phyloP scores from a whole-genome alignment of 306 rosid species.

The Cicer pinnatifidum region DNA sequence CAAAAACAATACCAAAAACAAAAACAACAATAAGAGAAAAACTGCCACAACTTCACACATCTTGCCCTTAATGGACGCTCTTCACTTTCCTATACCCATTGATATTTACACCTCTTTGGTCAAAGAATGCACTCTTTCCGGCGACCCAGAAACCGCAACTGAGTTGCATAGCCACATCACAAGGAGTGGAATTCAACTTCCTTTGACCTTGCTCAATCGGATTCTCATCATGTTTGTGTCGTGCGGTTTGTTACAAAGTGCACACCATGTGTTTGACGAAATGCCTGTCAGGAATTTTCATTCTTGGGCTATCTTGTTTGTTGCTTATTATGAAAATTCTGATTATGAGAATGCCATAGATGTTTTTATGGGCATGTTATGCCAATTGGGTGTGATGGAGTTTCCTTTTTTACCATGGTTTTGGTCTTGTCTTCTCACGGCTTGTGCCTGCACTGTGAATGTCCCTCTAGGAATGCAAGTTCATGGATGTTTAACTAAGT shows the following conservation, averaged over 20 bases:
- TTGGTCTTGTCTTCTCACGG: conserved; percentile 54
- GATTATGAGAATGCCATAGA: conserved; percentile 39
- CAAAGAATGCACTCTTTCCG: conserved; percentile 54
- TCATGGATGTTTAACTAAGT: conserved; percentile 56
- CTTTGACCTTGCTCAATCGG: conserved; percentile 48
- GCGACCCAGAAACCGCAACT: conserved; percentile 49
- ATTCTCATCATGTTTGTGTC: conserved; percentile 55
- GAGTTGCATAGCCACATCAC: conserved; percentile 51
- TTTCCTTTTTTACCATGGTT: conserved; percentile 58
- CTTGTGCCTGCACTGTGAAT: conserved; percentile 50
- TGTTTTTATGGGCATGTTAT: conserved; percentile 48
- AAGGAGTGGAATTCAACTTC: conserved; percentile 38
- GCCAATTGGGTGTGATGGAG: conserved; percentile 38
- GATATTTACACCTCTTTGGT: conserved; percentile 56
- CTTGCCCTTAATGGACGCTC: conserved; percentile 57
- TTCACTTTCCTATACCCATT: conserved; percentile 45
- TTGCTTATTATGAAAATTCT: conserved; percentile 44
- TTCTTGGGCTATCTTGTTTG: conserved; percentile 61
- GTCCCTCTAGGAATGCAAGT: conserved; percentile 61
- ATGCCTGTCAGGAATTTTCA: conserved; percentile 50
- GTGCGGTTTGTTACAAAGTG: conserved; percentile 44
- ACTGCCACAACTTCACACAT: conserved; percentile 50
- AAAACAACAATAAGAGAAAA: conserved; percentile 9
- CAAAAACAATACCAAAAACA: background rate
- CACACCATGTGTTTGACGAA: conserved; percentile 49